These are phyloP conservation scores for Oemleria cerasiformis DNA, from an alignment of 306 rosid genomes.

Conservation along the genomic window DNA sequence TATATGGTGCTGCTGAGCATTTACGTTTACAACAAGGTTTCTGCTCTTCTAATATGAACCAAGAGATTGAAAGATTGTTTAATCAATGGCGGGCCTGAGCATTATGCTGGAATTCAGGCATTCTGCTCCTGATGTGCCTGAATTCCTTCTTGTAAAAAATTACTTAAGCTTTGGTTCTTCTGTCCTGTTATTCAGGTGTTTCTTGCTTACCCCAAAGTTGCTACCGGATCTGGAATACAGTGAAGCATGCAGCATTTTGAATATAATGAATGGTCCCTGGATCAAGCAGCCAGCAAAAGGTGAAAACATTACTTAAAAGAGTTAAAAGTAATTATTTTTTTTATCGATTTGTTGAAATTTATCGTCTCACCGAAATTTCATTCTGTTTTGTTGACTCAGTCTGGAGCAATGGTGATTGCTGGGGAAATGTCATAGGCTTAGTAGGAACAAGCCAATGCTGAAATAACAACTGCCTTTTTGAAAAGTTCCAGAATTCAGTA, in stretches of 20 bases:
- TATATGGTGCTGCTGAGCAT: background rate
- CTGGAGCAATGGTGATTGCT: constrained; percentile 80
- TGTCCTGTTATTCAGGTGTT: constrained; percentile 61
- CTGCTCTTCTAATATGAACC: background rate
- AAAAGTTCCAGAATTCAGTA: background rate
- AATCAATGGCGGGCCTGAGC: background rate
- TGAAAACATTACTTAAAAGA: constrained; percentile 21
- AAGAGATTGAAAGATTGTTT: background rate
- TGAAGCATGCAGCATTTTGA: constrained; percentile 82
- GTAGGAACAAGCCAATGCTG: constrained; percentile 42
- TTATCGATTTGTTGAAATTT: background rate
- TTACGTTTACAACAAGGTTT: background rate
- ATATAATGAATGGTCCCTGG: constrained; percentile 93
- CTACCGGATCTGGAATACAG: constrained; percentile 82
- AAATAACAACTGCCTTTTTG: background rate
- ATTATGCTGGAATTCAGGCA: too few relatives aligned
- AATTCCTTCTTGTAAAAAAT: background rate
- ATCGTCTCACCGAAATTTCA: background rate
- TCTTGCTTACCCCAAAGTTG: constrained; percentile 90
- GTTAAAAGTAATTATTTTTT: background rate
- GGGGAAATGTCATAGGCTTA: constrained; percentile 54
- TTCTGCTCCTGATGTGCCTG: background rate
- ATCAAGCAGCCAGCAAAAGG: constrained; percentile 65
- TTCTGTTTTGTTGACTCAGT: constrained; percentile 39
- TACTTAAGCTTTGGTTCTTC: constrained; percentile 1